Evolutionary conservation across 371 early-diverging fungal genomes (phyloP), one percentile per base, ranked within the genome.

Genomic region (Saksenaea vasiformis): DNA sequence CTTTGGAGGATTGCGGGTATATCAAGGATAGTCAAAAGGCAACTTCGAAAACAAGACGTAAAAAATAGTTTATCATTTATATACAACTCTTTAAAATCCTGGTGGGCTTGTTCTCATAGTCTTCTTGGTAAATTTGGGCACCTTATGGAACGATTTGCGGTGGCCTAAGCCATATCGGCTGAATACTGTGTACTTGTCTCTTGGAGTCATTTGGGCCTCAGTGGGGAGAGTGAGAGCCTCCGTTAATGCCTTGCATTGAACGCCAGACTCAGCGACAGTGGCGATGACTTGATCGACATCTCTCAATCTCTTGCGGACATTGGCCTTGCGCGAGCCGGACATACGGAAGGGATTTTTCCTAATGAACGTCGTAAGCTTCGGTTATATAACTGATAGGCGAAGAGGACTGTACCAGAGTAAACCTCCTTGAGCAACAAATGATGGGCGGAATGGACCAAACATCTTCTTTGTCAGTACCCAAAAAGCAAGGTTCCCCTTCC

Each of bases 131-230:
- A 95, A 98, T 66, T 96, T 90, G 51, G 96, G 97, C 8, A 98
- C 96, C 85, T 95, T 95, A 79, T 95, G 95, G 31, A 95, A 79
- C n/a, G 94, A 92, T 85, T 96, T 96, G 80, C 96, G 92, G 64
- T 93, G 91, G 58, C 90, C 88, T 60, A 82, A 81, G 65, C 85
- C 89, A 39, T 84, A 84, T 69, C 93, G 91, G 59, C 92, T 92
- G 67, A 93, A 91, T 5, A 94, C 93, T 56, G 94, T 95, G 83
- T 98, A 98, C 78, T 96, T 98, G 77, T 96, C 92, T 61, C 91
- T 79, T 19, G 96, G 78, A 14, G 82, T 84, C 95, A 98, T 92
- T 74, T 95, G 91, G 39, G 74, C 65, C 75, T 95, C 95, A 39
- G 83, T 89, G 14, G 97, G 96, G 58, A 91, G 74, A n/a, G 81